These are phyloP conservation scores for Mentha longifolia DNA, from an alignment of 257 asterid species.

Conservation along the genomic window DNA sequence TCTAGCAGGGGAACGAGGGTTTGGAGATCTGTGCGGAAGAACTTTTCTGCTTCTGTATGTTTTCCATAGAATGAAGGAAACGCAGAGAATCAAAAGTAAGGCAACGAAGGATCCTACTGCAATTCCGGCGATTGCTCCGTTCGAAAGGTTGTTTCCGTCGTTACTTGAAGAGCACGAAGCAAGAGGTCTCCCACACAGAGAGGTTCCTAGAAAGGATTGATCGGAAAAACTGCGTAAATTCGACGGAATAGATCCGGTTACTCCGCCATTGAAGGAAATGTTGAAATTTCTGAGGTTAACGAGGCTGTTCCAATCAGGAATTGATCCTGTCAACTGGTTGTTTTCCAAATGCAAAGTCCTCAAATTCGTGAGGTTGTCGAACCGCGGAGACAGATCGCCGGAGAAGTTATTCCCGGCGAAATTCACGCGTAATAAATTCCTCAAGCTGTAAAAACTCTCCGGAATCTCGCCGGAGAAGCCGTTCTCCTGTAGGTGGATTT, in stretches of 20 bases:
- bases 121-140: constrained; percentile 67
- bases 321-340: constrained; percentile 55
- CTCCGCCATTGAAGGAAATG: constrained; percentile 56
- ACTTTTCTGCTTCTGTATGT: constrained; percentile 29
- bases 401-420: constrained; percentile 50
- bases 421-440: constrained; percentile 46
- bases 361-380: constrained; percentile 42
- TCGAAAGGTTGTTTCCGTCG: constrained; percentile 38
- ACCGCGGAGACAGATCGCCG: constrained; percentile 40
- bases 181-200: constrained; percentile 53
- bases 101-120: constrained; percentile 45
- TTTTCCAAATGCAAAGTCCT: constrained; percentile 50
- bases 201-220: constrained; percentile 53
- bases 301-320: constrained; percentile 44
- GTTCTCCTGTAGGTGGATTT: constrained; percentile 51
- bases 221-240: constrained; percentile 34
- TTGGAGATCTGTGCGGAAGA: constrained; percentile 32
- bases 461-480: constrained; percentile 66
- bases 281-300: constrained; percentile 40
- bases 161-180: constrained; percentile 39
- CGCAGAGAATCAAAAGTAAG: constrained; percentile 31
- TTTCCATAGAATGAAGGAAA: constrained; percentile 38
- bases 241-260: constrained; percentile 54
- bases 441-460: constrained; percentile 39
- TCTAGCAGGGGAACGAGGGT: constrained; percentile 33